Conservation (phyloP, 2,329 filamentous ascomycete species). For the Aspergillus chevalieri region DNA sequence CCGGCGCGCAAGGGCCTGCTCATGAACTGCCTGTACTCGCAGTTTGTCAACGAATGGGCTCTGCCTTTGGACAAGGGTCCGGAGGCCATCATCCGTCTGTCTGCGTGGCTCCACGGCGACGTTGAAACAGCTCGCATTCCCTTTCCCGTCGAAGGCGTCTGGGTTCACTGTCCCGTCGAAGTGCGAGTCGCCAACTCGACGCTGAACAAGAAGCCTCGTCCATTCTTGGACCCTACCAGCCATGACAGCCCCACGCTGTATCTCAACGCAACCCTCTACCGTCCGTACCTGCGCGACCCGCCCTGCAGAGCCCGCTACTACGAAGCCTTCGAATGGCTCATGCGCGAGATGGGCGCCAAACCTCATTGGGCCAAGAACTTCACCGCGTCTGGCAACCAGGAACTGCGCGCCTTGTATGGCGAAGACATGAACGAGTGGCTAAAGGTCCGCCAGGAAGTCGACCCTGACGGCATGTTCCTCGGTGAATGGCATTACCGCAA, state of each 20-base stretch:
- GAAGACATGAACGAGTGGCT: slow-evolving; percentile 62
- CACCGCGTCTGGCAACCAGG: slow-evolving; percentile 50
- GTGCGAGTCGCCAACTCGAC: slow-evolving; percentile 76
- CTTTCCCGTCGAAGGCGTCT: slow-evolving; percentile 70
- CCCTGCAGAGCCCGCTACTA: slow-evolving; percentile 74
- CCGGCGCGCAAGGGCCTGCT: slow-evolving; percentile 72
- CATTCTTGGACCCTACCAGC: slow-evolving; percentile 67
- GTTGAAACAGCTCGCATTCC: slow-evolving; percentile 67
- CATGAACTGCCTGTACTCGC: slow-evolving; percentile 97
- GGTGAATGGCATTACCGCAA: slow-evolving; percentile 81
- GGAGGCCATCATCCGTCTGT: slow-evolving; percentile 75
- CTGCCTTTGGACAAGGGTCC: slow-evolving; percentile 79
- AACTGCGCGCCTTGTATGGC: slow-evolving; percentile 63
- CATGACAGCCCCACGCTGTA: slow-evolving; percentile 69
- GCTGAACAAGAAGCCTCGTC: slow-evolving; percentile 44
- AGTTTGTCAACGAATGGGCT: slow-evolving; percentile 98
- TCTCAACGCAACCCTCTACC: slow-evolving; percentile 83
- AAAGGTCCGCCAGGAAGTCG: slow-evolving; percentile 60
- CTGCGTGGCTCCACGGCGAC: slow-evolving; percentile 77
- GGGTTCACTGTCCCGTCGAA: slow-evolving; percentile 84
- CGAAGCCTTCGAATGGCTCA: slow-evolving; percentile 82
- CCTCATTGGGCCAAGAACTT: slow-evolving; percentile 97
- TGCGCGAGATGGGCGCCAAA: slow-evolving; percentile 73
- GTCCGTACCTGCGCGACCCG: slow-evolving; percentile 71
- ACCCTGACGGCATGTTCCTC: slow-evolving; percentile 80